phyloP scores from a whole-genome alignment of 805 yeast genomes.

The Ogataea minuta region DNA sequence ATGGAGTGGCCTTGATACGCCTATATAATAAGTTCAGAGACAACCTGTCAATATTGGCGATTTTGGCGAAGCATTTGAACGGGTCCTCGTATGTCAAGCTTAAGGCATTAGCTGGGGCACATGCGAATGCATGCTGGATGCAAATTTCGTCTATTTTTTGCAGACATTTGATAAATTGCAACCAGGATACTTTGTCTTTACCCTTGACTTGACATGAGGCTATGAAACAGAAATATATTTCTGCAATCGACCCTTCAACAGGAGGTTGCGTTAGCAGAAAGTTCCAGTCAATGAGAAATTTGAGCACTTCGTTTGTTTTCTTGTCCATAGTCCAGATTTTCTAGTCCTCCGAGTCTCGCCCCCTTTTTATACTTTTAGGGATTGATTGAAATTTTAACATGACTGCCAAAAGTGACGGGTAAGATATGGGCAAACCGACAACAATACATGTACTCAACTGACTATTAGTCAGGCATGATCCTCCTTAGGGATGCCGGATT shows the following conservation, averaged over 20 bases:
- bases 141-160: constrained; percentile 25
- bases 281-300: constrained; percentile 33
- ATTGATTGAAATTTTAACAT: constrained; percentile 22
- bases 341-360: not conserved
- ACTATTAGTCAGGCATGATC: too few species aligned
- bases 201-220: constrained; percentile 31
- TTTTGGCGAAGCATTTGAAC: constrained; percentile 27
- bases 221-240: constrained; percentile 33
- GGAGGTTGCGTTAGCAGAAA: constrained; percentile 31
- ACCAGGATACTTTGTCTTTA: constrained; percentile 35
- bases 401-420: constrained; percentile 15
- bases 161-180: constrained; percentile 31
- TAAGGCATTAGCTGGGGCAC: constrained; percentile 28
- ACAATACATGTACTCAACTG: not conserved
- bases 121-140: constrained; percentile 21
- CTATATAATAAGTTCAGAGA: constrained; percentile 25
- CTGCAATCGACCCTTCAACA: constrained; percentile 31
- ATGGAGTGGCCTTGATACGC: constrained; percentile 12
- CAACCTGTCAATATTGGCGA: constrained; percentile 29
- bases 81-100: constrained; percentile 27
- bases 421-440: not conserved
- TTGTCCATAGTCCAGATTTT: constrained; percentile 25
- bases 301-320: constrained; percentile 30
- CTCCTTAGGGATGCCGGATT: too few species aligned
- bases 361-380: constrained; percentile 14